These are phyloP conservation scores for Apiospora hydei DNA, from an alignment of 2,329 filamentous ascomycete genomes.

Conservation along the genomic window DNA sequence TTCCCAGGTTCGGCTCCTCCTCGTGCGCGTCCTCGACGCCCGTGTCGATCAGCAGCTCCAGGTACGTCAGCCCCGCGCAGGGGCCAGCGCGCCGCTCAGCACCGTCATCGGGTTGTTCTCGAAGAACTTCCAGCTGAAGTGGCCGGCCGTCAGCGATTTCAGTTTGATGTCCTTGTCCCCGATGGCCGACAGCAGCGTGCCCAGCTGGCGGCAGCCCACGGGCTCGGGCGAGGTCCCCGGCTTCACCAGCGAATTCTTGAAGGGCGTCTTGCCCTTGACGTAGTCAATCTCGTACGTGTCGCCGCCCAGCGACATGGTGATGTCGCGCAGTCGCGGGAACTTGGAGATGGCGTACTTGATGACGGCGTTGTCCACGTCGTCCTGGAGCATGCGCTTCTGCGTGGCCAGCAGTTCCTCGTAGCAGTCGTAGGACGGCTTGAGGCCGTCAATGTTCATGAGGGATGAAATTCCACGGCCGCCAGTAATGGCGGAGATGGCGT, in stretches of 20 bases:
- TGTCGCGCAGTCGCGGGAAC: slow-evolving; percentile 33
- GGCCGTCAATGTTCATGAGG: neutral
- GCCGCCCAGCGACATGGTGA: slow-evolving; percentile 33
- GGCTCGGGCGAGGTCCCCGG: slow-evolving; percentile 28
- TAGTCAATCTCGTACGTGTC: slow-evolving; percentile 28
- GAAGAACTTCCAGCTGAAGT: slow-evolving; percentile 38
- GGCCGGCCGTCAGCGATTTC: slow-evolving; percentile 32
- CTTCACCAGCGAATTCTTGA: slow-evolving; percentile 16
- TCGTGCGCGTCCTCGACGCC: slow-evolving; percentile 26
- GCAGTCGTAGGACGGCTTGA: slow-evolving; percentile 13
- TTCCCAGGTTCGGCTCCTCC: slow-evolving; percentile 12
- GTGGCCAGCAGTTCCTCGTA: slow-evolving; percentile 5
- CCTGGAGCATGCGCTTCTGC: slow-evolving; percentile 7
- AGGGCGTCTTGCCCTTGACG: slow-evolving; percentile 10
- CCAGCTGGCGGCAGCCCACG: slow-evolving; percentile 34
- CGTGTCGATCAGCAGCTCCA: slow-evolving; percentile 35
- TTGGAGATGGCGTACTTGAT: slow-evolving; percentile 35
- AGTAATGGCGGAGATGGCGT: neutral
- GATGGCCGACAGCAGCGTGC: slow-evolving; percentile 36
- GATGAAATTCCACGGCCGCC: neutral
- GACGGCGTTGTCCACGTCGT: slow-evolving; percentile 29
- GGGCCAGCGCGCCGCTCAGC: slow-evolving; percentile 34
- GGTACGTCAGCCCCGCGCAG: slow-evolving; percentile 33
- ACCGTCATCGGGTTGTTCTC: slow-evolving; percentile 27
- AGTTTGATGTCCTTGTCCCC: slow-evolving; percentile 29